These are phyloP conservation scores for Rosa hybrid DNA, from an alignment of 331 rosid species.

Conservation along the genomic window DNA sequence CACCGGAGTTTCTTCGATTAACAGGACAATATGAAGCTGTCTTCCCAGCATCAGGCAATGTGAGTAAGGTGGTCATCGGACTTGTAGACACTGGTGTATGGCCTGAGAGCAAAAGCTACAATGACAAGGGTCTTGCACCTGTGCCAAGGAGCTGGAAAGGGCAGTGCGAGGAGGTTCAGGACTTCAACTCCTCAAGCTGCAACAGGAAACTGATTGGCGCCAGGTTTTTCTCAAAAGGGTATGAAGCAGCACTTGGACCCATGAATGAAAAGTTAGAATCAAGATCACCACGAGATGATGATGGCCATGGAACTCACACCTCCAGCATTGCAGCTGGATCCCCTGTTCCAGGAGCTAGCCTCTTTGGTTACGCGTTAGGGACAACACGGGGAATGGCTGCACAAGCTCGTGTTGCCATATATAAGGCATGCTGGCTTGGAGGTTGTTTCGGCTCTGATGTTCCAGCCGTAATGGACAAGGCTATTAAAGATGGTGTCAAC, in stretches of 20 bases:
- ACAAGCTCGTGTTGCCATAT: conserved; percentile 62
- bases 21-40: conserved; percentile 26
- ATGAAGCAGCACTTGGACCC: conserved; percentile 54
- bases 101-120: conserved; percentile 66
- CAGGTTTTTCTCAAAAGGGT: conserved; percentile 58
- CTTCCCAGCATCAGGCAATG: conserved; percentile 28
- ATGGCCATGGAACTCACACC: conserved; percentile 88
- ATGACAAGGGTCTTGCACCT: conserved; percentile 60
- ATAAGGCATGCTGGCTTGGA: conserved; percentile 67
- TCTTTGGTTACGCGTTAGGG: conserved; percentile 70
- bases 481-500: conserved; percentile 68
- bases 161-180: conserved; percentile 54
- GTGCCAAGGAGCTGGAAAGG: conserved; percentile 76
- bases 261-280: conserved; percentile 49
- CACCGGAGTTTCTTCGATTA: conserved; percentile 73
- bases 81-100: conserved; percentile 71
- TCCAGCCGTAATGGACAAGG: conserved; percentile 67
- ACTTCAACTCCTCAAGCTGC: conserved; percentile 62
- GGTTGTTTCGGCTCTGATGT: conserved; percentile 67
- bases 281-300: conserved; percentile 75
- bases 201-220: conserved; percentile 81
- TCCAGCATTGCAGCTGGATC: conserved; percentile 81
- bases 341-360: conserved; percentile 62
- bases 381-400: conserved; percentile 80
- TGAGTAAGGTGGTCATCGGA: conserved; percentile 59